A percentile compares a stretch with the other conserved stretches of the same genome.
Conservation (phyloP, 2,329 filamentous ascomycete genomes). For the Rhynchosporium secalis region DNA sequence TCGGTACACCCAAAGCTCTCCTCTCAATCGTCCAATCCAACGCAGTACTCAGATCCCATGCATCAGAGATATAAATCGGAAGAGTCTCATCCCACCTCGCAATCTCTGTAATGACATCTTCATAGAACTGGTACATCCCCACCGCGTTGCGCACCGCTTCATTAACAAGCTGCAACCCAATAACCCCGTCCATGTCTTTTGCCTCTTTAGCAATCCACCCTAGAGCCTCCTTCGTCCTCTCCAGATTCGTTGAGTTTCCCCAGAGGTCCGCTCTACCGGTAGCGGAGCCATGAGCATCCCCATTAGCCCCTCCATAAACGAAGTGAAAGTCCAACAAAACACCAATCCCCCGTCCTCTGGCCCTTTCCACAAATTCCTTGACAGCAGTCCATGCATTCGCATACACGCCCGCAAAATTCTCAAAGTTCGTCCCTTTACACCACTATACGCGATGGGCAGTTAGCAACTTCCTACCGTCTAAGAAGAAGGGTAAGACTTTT, state of each 20-base stretch:
- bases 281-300: conserved; percentile 53
- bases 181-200: conserved; percentile 42
- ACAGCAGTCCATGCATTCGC: conserved; percentile 53
- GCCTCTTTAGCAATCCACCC: conserved; percentile 53
- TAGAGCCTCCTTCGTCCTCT: conserved; percentile 49
- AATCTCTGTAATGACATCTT: conserved; percentile 49
- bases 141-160: conserved; percentile 52
- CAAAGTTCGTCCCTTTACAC: conserved; percentile 53
- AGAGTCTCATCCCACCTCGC: conserved; percentile 49
- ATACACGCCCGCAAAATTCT: conserved; percentile 49
- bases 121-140: conserved; percentile 59
- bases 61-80: conserved; percentile 59
- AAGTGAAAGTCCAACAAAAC: conserved; percentile 60
- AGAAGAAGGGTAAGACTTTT: too few relatives aligned
- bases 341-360: conserved; percentile 51
- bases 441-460: conserved; percentile 36
- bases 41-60: conserved; percentile 51
- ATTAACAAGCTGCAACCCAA: conserved; percentile 59
- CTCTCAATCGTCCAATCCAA: conserved; percentile 48
- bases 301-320: conserved; percentile 58
- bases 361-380: conserved; percentile 47
- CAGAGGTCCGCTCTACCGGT: conserved; percentile 55
- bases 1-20: conserved; percentile 37
- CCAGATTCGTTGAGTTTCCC: conserved; percentile 45
- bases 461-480: too few relatives aligned